Conservation (phyloP, 2,329 filamentous ascomycete species). For the Arthrinium puccinioides region DNA sequence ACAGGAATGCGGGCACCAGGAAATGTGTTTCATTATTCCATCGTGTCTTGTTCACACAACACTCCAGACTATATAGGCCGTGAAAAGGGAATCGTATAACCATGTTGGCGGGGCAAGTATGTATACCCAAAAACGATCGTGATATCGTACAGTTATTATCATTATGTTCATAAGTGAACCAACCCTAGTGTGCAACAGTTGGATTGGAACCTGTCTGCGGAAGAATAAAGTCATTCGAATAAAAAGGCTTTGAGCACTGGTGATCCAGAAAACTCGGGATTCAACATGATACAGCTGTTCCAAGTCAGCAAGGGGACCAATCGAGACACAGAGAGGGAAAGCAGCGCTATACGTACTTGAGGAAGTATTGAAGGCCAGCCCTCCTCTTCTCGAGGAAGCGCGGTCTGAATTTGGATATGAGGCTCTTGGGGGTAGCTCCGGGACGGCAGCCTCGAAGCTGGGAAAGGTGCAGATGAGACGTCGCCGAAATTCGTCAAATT, state of each 20-base stretch:
- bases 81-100: background rate
- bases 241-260: conserved; percentile 87
- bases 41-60: too few relatives aligned
- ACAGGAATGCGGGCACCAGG: too few relatives aligned
- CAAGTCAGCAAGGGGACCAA: conserved; percentile 9
- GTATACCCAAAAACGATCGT: background rate
- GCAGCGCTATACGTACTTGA: conserved; percentile 60
- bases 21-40: too few relatives aligned
- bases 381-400: conserved; percentile 81
- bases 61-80: too few relatives aligned
- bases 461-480: conserved; percentile 77
- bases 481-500: conserved; percentile 77
- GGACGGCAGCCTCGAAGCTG: conserved; percentile 75
- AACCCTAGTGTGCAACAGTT: too few relatives aligned
- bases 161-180: conserved; percentile 1
- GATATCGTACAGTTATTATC: conserved; percentile 1
- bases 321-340: background rate
- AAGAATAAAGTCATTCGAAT: conserved; percentile 58
- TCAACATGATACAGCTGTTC: conserved; percentile 75
- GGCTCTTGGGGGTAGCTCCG: conserved; percentile 83
- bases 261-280: conserved; percentile 90
- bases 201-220: too few relatives aligned
- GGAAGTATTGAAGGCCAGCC: conserved; percentile 79
- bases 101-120: background rate
- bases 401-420: conserved; percentile 78